phyloP scores from a whole-genome alignment of 1,139 yeast species.

The Debaryomyces subglobosus region DNA sequence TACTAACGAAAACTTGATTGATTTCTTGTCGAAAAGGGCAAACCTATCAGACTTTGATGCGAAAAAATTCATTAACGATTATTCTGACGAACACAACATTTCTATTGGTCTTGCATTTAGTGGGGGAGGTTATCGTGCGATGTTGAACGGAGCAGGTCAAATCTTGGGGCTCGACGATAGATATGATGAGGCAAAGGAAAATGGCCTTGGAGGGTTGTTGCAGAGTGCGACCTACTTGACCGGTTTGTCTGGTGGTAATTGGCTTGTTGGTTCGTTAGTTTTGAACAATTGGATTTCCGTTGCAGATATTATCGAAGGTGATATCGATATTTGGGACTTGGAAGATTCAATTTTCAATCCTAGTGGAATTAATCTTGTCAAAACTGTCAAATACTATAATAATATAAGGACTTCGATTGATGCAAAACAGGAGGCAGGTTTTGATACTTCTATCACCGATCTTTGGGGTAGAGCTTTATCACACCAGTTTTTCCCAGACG shows the following conservation, averaged over 20 bases:
- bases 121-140: conserved; percentile 53
- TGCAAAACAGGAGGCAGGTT: conserved; percentile 42
- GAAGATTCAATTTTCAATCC: conserved; percentile 45
- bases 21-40: conserved; percentile 35
- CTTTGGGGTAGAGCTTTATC: conserved; percentile 49
- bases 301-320: conserved; percentile 31
- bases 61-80: conserved; percentile 27
- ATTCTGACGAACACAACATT: conserved; percentile 33
- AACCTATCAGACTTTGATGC: conserved; percentile 40
- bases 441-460: conserved; percentile 43
- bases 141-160: conserved; percentile 49
- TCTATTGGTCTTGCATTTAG: conserved; percentile 47
- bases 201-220: conserved; percentile 44
- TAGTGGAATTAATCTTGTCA: conserved; percentile 37
- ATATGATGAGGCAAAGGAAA: conserved; percentile 23
- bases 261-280: conserved; percentile 45
- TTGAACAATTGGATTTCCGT: conserved; percentile 45
- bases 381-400: conserved; percentile 37
- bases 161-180: conserved; percentile 40
- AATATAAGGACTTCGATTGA: conserved; percentile 29
- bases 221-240: conserved; percentile 43
- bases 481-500: conserved; percentile 34
- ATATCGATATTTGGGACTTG: conserved; percentile 40
- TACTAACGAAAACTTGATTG: conserved; percentile 35
- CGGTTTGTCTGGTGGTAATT: conserved; percentile 49